phyloP scores from a whole-genome alignment of 139 green algal genomes.

The Micractinium conductrix region DNA sequence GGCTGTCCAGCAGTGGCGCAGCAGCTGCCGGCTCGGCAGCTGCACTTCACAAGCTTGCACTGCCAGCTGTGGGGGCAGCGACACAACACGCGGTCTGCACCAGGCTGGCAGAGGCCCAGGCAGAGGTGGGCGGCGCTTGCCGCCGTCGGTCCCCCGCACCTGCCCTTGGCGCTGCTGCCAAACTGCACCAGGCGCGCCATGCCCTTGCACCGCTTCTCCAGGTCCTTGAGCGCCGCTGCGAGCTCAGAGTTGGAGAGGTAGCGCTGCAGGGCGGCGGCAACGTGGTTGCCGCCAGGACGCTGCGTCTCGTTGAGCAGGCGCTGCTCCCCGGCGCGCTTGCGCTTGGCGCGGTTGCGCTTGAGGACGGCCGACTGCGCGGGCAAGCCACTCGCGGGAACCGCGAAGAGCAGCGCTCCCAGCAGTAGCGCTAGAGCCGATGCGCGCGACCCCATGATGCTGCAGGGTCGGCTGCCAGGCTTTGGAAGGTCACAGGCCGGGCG shows the following conservation, averaged over 20 bases:
- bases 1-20: too few species aligned
- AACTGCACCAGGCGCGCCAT: conserved; percentile 14
- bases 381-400: not conserved
- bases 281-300: not conserved
- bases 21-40: too few species aligned
- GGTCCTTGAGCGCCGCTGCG: conserved; percentile 5
- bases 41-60: too few species aligned
- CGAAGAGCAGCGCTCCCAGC: not conserved
- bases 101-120: too few species aligned
- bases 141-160: not conserved
- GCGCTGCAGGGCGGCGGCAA: not conserved
- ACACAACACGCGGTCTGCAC: too few species aligned
- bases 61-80: too few species aligned
- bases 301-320: conserved; percentile 25
- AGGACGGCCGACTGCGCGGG: conserved; percentile 12
- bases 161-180: conserved; percentile 29
- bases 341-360: conserved; percentile 65
- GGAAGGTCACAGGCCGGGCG: not conserved
- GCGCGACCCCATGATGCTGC: not conserved
- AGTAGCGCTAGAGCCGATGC: not conserved
- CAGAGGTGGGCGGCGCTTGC: too few species aligned
- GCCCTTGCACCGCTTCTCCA: conserved; percentile 18
- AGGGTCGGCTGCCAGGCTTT: not conserved
- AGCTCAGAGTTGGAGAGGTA: conserved; percentile 42
- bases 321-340: conserved; percentile 11